Base-by-base conservation (phyloP, 768 basidiomycete genomes). In the Lentinula raphanica region DNA sequence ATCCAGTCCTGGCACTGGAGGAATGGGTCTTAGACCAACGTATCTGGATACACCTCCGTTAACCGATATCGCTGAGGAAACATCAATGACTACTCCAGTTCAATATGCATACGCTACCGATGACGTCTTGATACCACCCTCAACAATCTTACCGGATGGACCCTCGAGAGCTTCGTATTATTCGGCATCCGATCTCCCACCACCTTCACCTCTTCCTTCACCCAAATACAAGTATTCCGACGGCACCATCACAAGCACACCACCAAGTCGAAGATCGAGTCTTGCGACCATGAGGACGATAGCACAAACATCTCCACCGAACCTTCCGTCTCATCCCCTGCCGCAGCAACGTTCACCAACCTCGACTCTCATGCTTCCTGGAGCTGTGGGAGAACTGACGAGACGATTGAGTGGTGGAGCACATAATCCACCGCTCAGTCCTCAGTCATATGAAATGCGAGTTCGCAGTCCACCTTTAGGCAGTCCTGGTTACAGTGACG, bases 161-260 rank as follows among this genome's bases (percentile, higher is more conserved):
- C 13, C 69, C 61, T 79, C 80, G 3, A 75, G 71, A 23, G 70
- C 70, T 8, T 90, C 89, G n/a, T 89, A 87, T 64, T 90, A 91
- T 67, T 87, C 88, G 19, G 80, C 75, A 4, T 86, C 79, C 5
- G 85, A 87, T 36, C 74, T 90, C 25, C 85, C 87, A 1, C 64
- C 75, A 4, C 76, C 84, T 11, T 87, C 87, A 3, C 86, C 87
- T 0, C 66, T 82, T 42, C 81, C 85, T 2, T 76, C 76, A 25
- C 72, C 83, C 5, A 68, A 74, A 58, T 81, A 80, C 66, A 74
- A 68, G 53, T 76, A 74, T 56, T 62, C 82, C 1, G 65, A 72
- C 35, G 81, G 79, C 7, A 79, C 81, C 60, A 65, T 79, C 3
- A 78, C 74, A 31, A 76, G 67, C 54, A 75, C 71, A 27, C 76